Evolutionary conservation across 2,329 filamentous ascomycete genomes (phyloP).

Genomic region (Colletotrichum tofieldiae): DNA sequence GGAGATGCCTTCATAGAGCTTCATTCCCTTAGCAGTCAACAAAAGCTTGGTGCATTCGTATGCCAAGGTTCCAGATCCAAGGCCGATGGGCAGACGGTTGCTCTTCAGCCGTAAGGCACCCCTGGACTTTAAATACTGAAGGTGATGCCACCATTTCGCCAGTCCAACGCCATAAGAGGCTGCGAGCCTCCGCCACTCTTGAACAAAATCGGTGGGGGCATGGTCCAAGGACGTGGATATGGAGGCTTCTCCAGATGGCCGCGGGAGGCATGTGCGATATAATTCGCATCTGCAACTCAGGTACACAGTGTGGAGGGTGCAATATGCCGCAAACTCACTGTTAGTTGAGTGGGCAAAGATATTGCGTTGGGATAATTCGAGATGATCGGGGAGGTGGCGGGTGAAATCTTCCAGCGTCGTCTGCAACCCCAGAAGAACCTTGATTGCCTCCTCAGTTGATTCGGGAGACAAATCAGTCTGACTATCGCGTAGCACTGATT

Average conservation of each 20-base stretch:
- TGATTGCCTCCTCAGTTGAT: no score
- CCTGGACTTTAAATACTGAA: constrained; percentile 7
- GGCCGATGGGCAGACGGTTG: constrained; percentile 3
- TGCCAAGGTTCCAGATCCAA: constrained; percentile 29
- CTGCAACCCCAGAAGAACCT: neutral
- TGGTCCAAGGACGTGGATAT: constrained; percentile 9
- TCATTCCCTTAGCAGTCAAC: constrained; percentile 10
- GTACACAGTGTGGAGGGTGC: constrained; percentile 35
- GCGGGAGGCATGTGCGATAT: constrained; percentile 23
- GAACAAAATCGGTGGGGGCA: constrained; percentile 6
- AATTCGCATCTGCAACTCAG: constrained; percentile 28
- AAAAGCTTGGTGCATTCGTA: constrained; percentile 32
- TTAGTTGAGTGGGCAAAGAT: constrained; percentile 36
- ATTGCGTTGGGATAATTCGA: constrained; percentile 18
- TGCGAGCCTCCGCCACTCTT: constrained; percentile 3
- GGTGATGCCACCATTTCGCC: constrained; percentile 29
- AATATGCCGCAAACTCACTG: constrained; percentile 21
- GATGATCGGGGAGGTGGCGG: constrained; percentile 12
- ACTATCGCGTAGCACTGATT: no score
- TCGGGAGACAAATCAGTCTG: no score
- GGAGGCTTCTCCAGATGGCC: constrained; percentile 11
- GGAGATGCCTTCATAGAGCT: neutral
- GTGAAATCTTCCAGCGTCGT: constrained; percentile 10
- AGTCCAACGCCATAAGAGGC: constrained; percentile 27
- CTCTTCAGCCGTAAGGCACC: constrained; percentile 24